Evolutionary conservation across 106 monocot species (phyloP), one percentile per base, ranked within the genome.

Genomic region (Cymbidium sinense): DNA sequence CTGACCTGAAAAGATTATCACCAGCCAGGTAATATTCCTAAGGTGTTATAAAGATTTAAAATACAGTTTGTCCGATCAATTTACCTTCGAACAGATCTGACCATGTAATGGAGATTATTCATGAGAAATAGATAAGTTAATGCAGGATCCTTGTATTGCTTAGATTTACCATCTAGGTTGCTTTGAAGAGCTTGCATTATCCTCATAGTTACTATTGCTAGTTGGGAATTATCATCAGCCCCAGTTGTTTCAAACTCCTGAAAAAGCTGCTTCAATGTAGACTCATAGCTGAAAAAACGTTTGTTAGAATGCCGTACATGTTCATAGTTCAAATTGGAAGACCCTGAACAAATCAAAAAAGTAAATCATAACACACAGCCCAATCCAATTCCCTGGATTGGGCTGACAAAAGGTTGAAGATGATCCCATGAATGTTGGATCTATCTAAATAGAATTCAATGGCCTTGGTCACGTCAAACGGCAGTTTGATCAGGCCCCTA

Each of bases 171-270:
- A 36, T 92, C 92, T 61, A 92, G 75, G 50, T 89, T 92, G 82
- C 64, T 87, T 50, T 85, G 92, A 77, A 92, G 91, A 76, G 93
- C 89, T 80, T 91, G 91, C 93, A 96, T 93, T 37, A 96, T 96
- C 37, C 84, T 64, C 84, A 87, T 91, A 23, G 91, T 96, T 70
- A 93, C 86, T 51, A 78, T 79, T 34, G 93, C 91, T 21, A 96
- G 77, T 54, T 91, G 89, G 7, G 93, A 87, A 75, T 84, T 83
- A 74, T 91, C 73, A 78, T 91, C 86, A 35, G 39, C 82, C 10
- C 81, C 83, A 76, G 83, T 76, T 43, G 74, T 47, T 72, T 93
- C 96, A 81, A 93, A 86, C 83, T 96, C 93, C 77, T 89, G 84
- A 70, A 93, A 93, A 79, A 96, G 85, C 62, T 85, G 91, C 80